Evolutionary conservation across 2,329 filamentous ascomycete species (phyloP).

Genomic region (Sclerotinia sclerotiorum): DNA sequence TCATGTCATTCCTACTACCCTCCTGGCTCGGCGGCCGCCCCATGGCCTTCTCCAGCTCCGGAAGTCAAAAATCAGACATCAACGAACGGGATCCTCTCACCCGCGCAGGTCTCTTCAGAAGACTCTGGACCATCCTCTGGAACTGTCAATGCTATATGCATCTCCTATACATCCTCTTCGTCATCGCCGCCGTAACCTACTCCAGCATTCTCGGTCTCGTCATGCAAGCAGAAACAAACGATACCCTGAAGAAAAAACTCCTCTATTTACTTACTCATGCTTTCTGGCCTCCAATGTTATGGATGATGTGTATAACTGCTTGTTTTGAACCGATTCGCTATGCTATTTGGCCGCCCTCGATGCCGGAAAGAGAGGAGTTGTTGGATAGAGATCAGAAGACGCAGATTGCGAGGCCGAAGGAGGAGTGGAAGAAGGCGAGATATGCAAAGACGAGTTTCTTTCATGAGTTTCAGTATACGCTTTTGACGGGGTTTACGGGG

Average conservation of each 20-base stretch:
- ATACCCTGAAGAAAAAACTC: slow-evolving; percentile 24
- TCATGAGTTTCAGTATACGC: slow-evolving; percentile 56
- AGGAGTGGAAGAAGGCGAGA: slow-evolving; percentile 54
- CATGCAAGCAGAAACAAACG: slow-evolving; percentile 54
- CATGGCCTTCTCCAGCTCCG: slow-evolving; percentile 61
- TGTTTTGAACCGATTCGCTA: slow-evolving; percentile 56
- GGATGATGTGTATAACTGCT: slow-evolving; percentile 42
- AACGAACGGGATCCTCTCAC: slow-evolving; percentile 57
- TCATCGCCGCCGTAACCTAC: slow-evolving; percentile 43
- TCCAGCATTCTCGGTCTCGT: slow-evolving; percentile 42
- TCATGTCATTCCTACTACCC: slow-evolving; percentile 58
- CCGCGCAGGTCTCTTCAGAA: slow-evolving; percentile 53
- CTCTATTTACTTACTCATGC: slow-evolving; percentile 58
- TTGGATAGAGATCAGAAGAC: slow-evolving; percentile 56
- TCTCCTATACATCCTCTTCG: slow-evolving; percentile 45
- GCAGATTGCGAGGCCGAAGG: slow-evolving; percentile 51
- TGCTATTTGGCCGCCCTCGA: slow-evolving; percentile 57
- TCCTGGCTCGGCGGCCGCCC: slow-evolving; percentile 59
- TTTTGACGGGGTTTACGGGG: slow-evolving; percentile 51
- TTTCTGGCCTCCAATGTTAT: slow-evolving; percentile 61
- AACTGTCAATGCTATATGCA: slow-evolving; percentile 59
- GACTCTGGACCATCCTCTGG: slow-evolving; percentile 54
- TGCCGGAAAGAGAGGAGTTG: slow-evolving; percentile 58
- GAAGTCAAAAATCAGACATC: slow-evolving; percentile 54
- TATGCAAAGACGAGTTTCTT: slow-evolving; percentile 54